Evolutionary conservation across 305 asterid genomes (phyloP), one percentile per base, ranked within the genome.

Genomic region (Salvia sclarea): DNA sequence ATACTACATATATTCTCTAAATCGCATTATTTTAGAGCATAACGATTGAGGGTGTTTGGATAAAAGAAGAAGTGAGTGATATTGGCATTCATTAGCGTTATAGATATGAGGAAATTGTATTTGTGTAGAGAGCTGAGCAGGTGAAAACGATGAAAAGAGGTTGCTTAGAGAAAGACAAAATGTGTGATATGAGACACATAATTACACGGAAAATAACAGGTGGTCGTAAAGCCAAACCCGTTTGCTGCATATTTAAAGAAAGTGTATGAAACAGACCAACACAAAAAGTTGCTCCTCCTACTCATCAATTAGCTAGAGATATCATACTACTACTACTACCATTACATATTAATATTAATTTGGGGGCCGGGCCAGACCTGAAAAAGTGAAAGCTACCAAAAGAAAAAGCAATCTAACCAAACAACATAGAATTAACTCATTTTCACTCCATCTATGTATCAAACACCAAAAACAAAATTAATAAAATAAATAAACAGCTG

Each of bases 401-500:
- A 69, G 64, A 54, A 50, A 16, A 50, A 59, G 50, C 57, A 61
- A 43, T 28, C 75, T 57, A 50, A 44, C 50, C 67, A 75, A 38
- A 57, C 62, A 77, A 81, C 93, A 83, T 76, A 74, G 93, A 83
- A 85, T 85, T 75, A 86, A 85, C 87, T 84, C 93, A 76, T 80
- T 82, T 79, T 80, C 90, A 81, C 97, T 85, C 93, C 85, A 84
- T 80, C 88, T 77, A 68, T 70, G 73, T 79, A 69, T 69, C 38
- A 44, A 63, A 30, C 57, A 43, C 8, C 40, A 43, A 65, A 72
- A 66, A 45, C 65, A 76, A 71, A 38, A 66, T 65, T 55, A 47
- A 4, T 6, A 65, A 54, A 67, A 61, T 64, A 68, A 58, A 59
- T 65, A 65, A 79, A 75, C 82, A 43, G 18, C 82, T 69, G 78